Conservation (phyloP, 345 rosid genomes). For the Rhizophora apiculata region DNA sequence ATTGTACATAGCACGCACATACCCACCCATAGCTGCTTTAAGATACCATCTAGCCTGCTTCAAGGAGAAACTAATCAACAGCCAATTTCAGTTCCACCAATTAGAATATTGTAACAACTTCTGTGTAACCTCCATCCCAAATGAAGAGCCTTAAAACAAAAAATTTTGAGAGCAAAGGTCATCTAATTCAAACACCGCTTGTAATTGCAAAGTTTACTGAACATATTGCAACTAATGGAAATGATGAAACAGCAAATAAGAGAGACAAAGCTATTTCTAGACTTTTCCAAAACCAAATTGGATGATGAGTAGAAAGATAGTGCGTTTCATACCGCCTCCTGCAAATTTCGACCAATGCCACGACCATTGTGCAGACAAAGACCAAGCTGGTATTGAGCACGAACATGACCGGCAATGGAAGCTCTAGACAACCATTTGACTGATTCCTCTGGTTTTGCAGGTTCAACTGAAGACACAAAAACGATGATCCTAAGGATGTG, state of each 20-base stretch:
- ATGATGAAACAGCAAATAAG: not conserved
- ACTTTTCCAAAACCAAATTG: not conserved
- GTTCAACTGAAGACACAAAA: constrained; percentile 53
- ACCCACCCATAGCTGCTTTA: constrained; percentile 86
- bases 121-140: too few species aligned
- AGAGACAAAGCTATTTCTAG: not conserved
- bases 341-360: constrained; percentile 47
- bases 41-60: constrained; percentile 71
- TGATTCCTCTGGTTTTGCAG: constrained; percentile 54
- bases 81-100: not conserved
- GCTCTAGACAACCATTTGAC: constrained; percentile 62
- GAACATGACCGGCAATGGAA: constrained; percentile 56
- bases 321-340: constrained; percentile 55
- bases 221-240: not conserved
- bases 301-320: not conserved
- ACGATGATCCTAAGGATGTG: not conserved
- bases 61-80: not conserved
- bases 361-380: constrained; percentile 75
- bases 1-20: constrained; percentile 87
- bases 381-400: constrained; percentile 86
- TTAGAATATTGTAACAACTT: not conserved
- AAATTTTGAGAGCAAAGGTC: too few species aligned
- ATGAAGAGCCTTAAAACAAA: too few species aligned
- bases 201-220: too few species aligned
- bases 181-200: too few species aligned